Evolutionary conservation across 2,329 filamentous ascomycete genomes (phyloP).

Genomic region (Parastagonospora nodorum): DNA sequence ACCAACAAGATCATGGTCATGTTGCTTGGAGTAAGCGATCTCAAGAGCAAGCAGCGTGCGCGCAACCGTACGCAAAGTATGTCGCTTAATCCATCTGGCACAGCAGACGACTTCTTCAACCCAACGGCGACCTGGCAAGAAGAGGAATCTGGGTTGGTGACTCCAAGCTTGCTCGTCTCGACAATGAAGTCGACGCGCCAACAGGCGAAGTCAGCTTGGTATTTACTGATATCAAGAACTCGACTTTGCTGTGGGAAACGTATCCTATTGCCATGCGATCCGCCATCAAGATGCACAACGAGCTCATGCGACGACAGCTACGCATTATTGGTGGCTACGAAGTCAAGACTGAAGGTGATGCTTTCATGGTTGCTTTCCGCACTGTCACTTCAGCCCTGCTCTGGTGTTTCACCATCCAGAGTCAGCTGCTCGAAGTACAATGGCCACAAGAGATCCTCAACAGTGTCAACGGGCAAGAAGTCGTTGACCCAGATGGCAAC

Average conservation of each 20-base stretch:
- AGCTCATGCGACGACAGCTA: slow-evolving; percentile 91
- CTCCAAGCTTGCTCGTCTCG: slow-evolving; percentile 83
- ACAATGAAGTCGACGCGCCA: slow-evolving; percentile 88
- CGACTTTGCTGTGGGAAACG: slow-evolving; percentile 93
- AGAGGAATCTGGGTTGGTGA: slow-evolving; percentile 68
- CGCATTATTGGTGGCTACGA: slow-evolving; percentile 95
- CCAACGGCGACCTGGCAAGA: slow-evolving; percentile 64
- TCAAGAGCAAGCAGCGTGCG: slow-evolving; percentile 83
- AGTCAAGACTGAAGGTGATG: slow-evolving; percentile 99
- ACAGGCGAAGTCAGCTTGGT: slow-evolving; percentile 90
- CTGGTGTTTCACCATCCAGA: slow-evolving; percentile 96
- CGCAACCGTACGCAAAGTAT: slow-evolving; percentile 79
- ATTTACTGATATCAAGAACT: slow-evolving; percentile 99
- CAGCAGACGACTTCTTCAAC: slow-evolving; percentile 72
- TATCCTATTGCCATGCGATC: slow-evolving; percentile 95
- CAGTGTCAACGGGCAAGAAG: slow-evolving; percentile 81
- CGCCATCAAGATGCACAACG: slow-evolving; percentile 96
- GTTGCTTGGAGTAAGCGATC: slow-evolving; percentile 90
- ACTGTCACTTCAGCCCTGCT: slow-evolving; percentile 92
- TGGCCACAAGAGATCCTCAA: slow-evolving; percentile 95
- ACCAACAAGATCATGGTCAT: slow-evolving; percentile 98
- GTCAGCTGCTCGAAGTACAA: slow-evolving; percentile 80
- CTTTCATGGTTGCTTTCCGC: slow-evolving; percentile 98
- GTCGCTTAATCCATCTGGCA: slow-evolving; percentile 78
- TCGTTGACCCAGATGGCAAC: slow-evolving; percentile 81